A percentile compares a stretch with the other conserved stretches of the same genome.
Conservation (phyloP, 805 yeast species). For the Hanseniaspora jakobsenii region DNA sequence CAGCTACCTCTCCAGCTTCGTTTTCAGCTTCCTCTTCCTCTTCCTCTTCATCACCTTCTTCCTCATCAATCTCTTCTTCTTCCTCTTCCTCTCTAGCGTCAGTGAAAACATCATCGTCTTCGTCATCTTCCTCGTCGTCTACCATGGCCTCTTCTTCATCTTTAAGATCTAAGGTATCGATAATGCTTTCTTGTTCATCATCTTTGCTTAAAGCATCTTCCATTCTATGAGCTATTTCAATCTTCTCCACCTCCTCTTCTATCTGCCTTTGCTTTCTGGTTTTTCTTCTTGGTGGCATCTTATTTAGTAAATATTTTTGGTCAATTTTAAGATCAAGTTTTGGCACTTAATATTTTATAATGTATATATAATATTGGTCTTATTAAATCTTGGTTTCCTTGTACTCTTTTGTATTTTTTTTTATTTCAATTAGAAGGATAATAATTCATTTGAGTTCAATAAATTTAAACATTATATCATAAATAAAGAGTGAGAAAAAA, state of each 20-base stretch:
- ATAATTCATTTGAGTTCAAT: no score
- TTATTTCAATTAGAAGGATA: no score
- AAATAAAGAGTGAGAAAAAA: no score
- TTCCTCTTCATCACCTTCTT: constrained; percentile 16
- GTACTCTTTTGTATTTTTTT: no score
- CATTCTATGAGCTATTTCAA: constrained; percentile 13
- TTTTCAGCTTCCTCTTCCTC: constrained; percentile 17
- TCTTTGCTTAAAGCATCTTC: constrained; percentile 17
- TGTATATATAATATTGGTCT: no score
- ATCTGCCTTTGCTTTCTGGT: constrained; percentile 14
- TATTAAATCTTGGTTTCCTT: no score
- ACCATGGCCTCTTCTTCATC: constrained; percentile 13
- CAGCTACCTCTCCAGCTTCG: constrained; percentile 11
- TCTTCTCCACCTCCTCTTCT: constrained; percentile 16
- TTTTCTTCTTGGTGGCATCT: constrained; percentile 13
- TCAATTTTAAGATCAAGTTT: not conserved
- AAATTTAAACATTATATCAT: no score
- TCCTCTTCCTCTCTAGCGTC: constrained; percentile 12
- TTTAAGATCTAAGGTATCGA: constrained; percentile 10
- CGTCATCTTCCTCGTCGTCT: constrained; percentile 17
- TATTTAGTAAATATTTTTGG: not conserved
- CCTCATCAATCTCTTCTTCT: constrained; percentile 9
- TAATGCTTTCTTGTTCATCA: constrained; percentile 15
- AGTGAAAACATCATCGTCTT: constrained; percentile 7
- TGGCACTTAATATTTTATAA: no score